Base-by-base conservation (phyloP, 495 filamentous ascomycete species). In the Penicillium manginii region DNA sequence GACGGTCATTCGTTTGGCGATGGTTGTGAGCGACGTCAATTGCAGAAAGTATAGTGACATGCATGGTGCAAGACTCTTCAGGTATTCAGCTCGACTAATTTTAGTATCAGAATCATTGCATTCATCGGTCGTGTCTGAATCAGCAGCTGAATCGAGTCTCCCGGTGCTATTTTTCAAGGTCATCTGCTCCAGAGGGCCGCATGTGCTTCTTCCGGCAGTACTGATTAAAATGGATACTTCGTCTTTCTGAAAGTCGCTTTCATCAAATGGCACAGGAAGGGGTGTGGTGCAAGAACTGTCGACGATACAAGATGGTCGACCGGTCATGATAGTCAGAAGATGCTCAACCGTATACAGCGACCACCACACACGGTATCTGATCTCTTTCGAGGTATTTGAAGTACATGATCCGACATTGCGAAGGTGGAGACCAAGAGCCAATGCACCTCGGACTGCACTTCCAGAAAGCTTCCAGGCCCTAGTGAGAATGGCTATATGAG, bases 391-490 rank as follows among this genome's bases (percentile, higher is more conserved):
- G 18, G 70, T 72, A 54, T 83, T 76, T 17, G 76, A 69, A 12
- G 83, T 74, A 19, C 72, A 71, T 4, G 64, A 61, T 19, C 78
- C 81, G 7, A 82, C 72, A 58, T 84, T 87, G 39, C 78, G 79
- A 33, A 88, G 67, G 65, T 89, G 83, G 37, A 90, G 64, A 5
- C 86, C 86, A n/a, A 88, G 74, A 10, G 80, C 77, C 53, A 86
- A 70, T 0, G 83, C 84, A 46, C 80, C 74, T 33, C 85, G 77
- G 32, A 88, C 69, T 8, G 84, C 83, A 64, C 83, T 74, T 15
- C 86, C 87, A 58, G 68, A 77, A 15, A 86, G 56, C 43, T 81
- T 83, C 85, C 86, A 89, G 47, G 86, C 80, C 60, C 86, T 88
- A 22, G 59, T 29, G 54, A 70, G 5, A 65, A 59, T 45, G 26